phyloP scores from a whole-genome alignment of 805 yeast genomes.

The Candida pseudoglaebosa region DNA sequence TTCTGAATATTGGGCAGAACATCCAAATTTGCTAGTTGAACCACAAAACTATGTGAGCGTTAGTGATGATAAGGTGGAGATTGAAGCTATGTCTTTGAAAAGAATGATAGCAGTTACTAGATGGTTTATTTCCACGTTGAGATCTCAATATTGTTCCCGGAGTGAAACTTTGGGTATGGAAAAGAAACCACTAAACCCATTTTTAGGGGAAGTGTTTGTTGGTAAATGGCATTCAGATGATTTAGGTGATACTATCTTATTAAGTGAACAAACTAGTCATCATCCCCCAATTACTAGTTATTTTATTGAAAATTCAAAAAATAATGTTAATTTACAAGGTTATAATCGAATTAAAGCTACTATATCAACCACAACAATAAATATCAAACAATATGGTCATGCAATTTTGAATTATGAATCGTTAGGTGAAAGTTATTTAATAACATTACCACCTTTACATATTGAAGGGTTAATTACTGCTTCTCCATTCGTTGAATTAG shows the following conservation, averaged over 20 bases:
- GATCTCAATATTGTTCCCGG: constrained; percentile 92
- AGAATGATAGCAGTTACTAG: constrained; percentile 78
- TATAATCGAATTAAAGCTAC: constrained; percentile 86
- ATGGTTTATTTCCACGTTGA: constrained; percentile 88
- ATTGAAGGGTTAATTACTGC: constrained; percentile 90
- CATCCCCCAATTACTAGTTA: constrained; percentile 98
- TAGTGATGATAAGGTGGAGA: constrained; percentile 36
- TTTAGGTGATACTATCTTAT: constrained; percentile 70
- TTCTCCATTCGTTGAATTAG: constrained; percentile 91
- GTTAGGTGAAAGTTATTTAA: constrained; percentile 62
- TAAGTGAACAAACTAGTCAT: constrained; percentile 93
- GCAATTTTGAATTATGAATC: constrained; percentile 66
- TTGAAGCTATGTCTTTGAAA: constrained; percentile 46
- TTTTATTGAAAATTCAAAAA: constrained; percentile 68
- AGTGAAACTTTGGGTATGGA: constrained; percentile 91
- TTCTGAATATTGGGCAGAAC: constrained; percentile 95
- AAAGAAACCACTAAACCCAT: constrained; percentile 96
- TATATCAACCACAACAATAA: constrained; percentile 72
- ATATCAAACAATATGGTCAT: constrained; percentile 90
- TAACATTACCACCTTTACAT: constrained; percentile 92
- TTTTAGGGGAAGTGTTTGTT: constrained; percentile 88
- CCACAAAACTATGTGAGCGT: constrained; percentile 51
- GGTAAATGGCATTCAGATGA: constrained; percentile 76
- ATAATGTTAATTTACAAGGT: constrained; percentile 73
- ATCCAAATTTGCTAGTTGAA: constrained; percentile 75